Evolutionary conservation across 2,329 filamentous ascomycete species (phyloP).

Genomic region (Metarhizium rileyi): DNA sequence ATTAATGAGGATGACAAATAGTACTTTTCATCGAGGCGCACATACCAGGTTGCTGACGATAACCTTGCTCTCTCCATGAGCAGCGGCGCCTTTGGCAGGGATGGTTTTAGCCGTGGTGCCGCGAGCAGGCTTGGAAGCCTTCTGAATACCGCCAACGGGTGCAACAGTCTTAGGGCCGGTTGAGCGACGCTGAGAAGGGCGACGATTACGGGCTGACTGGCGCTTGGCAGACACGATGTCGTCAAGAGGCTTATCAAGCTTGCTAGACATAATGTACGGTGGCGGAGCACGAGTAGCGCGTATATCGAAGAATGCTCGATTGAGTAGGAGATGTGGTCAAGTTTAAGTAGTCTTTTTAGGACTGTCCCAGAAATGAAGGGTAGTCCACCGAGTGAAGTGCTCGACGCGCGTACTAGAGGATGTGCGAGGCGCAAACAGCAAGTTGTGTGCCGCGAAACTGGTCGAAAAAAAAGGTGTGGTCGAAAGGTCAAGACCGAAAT

Average conservation of each 20-base stretch:
- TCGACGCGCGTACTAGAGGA: not conserved
- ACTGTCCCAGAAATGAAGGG: not conserved
- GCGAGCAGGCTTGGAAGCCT: slow-evolving; percentile 57
- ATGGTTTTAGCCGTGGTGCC: slow-evolving; percentile 48
- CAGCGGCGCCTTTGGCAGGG: slow-evolving; percentile 53
- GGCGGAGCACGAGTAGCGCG: slow-evolving; percentile 22
- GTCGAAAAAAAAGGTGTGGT: slow-evolving; percentile 4
- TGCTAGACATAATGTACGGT: slow-evolving; percentile 67
- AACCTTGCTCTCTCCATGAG: slow-evolving; percentile 79
- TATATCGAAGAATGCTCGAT: slow-evolving; percentile 9
- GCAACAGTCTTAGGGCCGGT: slow-evolving; percentile 48
- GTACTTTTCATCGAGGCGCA: not conserved
- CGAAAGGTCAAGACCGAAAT: not conserved
- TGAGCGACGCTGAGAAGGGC: slow-evolving; percentile 39
- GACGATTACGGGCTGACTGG: slow-evolving; percentile 42
- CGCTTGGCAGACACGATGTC: slow-evolving; percentile 82
- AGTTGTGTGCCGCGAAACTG: not conserved
- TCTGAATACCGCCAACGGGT: slow-evolving; percentile 79
- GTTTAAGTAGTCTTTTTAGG: not conserved
- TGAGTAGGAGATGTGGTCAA: not conserved
- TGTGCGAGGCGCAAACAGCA: not conserved
- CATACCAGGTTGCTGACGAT: slow-evolving; percentile 97
- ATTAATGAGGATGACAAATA: not conserved
- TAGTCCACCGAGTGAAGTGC: not conserved
- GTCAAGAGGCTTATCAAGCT: slow-evolving; percentile 94